Evolutionary conservation across 805 yeast species (phyloP), one percentile per base, ranked within the genome.

Genomic region (Candida coleopterorum): DNA sequence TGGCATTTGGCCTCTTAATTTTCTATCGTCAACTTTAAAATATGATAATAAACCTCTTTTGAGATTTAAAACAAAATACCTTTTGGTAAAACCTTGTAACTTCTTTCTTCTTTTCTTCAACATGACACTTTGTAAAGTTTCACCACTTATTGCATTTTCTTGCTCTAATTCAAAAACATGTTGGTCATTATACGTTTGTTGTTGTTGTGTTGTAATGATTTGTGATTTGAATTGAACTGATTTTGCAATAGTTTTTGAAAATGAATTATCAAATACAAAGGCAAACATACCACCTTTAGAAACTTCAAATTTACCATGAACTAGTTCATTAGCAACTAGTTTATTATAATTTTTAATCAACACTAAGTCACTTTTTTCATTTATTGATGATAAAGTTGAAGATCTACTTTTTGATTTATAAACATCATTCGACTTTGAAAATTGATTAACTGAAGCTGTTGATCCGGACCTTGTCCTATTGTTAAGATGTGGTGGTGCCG

Each of bases 1-100:
- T 25, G 90, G 94, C 86, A 93, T 87, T 51, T 86, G 88, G 39
- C 98, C 98, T 39, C 97, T 72, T 32, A 86, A 71, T 46, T 79
- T 79, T 48, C 79, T 75, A 28, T 86, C 78, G 32, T 79, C 77
- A 30, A 76, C 79, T 56, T 83, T 80, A 55, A 83, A 86, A 57
- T 93, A 93, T 29, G 87, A 85, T 31, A 93, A 68, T 2, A 90
- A 78, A 17, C 95, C 93, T 47, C 83, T 79, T 55, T 79, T 79
- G 63, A 80, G 76, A 56, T 89, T 94, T 41, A 93, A 73, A 1
- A 84, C 74, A 55, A 93, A 93, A 56, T 80, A 88, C 35, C 98
- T 68, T 52, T 84, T 83, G 27, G 84, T 81, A 51, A 82, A 93
- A 3, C 95, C 95, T 58, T 89, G 96, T 17, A 81, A 68, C 56